Conservation (phyloP, 2,329 filamentous ascomycete genomes). For the Pseudogymnoascus sp. region DNA sequence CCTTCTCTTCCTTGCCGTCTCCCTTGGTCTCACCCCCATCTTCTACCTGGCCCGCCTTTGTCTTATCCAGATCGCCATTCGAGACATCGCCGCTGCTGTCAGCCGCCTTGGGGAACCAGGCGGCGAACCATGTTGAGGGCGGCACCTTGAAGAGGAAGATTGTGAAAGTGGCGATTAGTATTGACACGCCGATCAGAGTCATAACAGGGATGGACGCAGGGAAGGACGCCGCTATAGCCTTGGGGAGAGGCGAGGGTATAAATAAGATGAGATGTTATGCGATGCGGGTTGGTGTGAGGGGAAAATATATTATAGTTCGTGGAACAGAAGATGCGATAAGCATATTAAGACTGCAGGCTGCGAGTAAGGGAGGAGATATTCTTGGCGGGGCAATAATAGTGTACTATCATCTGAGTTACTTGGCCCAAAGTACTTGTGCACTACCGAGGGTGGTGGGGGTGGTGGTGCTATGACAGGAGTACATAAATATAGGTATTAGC, state of each 20-base stretch:
- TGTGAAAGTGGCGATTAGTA: constrained; percentile 55
- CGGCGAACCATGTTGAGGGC: constrained; percentile 39
- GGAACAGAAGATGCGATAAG: background rate
- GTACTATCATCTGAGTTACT: background rate
- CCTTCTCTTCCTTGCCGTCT: background rate
- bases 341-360: background rate
- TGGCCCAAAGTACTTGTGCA: background rate
- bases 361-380: background rate
- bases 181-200: constrained; percentile 54
- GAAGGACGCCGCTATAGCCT: background rate
- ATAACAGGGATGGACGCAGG: constrained; percentile 30
- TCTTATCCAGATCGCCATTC: background rate
- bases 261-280: background rate
- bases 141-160: constrained; percentile 50
- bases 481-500: background rate
- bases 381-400: background rate
- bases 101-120: constrained; percentile 22
- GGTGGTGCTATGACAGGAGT: constrained; percentile 1
- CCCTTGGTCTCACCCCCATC: constrained; percentile 8
- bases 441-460: background rate
- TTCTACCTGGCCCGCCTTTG: background rate
- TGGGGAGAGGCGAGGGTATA: background rate
- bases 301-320: constrained; percentile 1
- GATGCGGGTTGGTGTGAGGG: background rate
- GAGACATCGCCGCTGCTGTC: constrained; percentile 2